Conservation (phyloP, 768 basidiomycete genomes). For the Naganishia randhawae region DNA sequence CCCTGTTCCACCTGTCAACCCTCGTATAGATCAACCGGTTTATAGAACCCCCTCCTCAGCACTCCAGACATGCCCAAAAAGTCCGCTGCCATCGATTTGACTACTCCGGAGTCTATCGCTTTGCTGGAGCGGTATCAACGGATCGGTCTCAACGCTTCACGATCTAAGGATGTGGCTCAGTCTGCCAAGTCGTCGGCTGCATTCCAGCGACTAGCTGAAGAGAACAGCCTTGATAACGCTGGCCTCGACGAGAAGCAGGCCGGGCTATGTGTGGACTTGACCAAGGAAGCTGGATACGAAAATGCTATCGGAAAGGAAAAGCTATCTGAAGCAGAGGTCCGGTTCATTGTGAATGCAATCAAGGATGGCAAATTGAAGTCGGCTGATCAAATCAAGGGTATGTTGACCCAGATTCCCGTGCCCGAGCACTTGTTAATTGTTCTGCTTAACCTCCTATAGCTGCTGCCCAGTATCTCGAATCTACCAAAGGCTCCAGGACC, state of each 20-base stretch:
- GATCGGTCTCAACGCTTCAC: constrained; percentile 69
- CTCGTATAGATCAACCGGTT: not conserved
- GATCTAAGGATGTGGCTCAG: constrained; percentile 78
- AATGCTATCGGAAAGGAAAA: constrained; percentile 61
- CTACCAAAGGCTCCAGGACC: constrained; percentile 55
- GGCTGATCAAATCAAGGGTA: constrained; percentile 82
- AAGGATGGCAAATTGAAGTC: constrained; percentile 69
- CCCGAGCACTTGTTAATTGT: no score
- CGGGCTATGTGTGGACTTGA: constrained; percentile 64
- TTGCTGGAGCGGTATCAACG: constrained; percentile 64
- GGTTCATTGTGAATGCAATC: constrained; percentile 66
- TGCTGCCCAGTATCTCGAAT: constrained; percentile 70
- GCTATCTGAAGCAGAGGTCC: constrained; percentile 59
- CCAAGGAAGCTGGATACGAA: constrained; percentile 52
- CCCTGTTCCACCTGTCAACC: not conserved
- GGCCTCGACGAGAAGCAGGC: constrained; percentile 72
- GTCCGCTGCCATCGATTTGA: constrained; percentile 44
- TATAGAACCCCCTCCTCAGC: not conserved
- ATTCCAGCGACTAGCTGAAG: constrained; percentile 67
- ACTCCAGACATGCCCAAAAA: constrained; percentile 24
- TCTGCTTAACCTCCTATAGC: constrained; percentile 53
- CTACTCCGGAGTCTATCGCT: constrained; percentile 52
- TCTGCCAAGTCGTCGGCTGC: constrained; percentile 69
- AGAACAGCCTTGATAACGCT: constrained; percentile 55
- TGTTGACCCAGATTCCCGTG: constrained; percentile 38